phyloP scores from a whole-genome alignment of 371 early-diverging fungal species.

The Mucor racemosus region DNA sequence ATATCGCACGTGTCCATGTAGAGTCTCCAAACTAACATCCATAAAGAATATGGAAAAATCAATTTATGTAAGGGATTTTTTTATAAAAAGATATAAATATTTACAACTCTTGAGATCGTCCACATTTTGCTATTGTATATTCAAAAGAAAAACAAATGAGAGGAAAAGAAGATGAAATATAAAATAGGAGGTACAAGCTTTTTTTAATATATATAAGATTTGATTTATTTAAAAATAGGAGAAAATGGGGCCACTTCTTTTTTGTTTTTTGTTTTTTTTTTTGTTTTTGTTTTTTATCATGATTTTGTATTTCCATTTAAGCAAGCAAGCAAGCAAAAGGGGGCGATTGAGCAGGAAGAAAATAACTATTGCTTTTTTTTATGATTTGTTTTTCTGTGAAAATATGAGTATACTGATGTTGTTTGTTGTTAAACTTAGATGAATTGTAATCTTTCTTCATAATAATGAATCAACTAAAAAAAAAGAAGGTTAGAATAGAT shows the following conservation, averaged over 20 bases:
- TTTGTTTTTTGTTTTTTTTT: conserved; percentile 9
- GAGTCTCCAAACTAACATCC: conserved; percentile 53
- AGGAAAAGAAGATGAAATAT: conserved; percentile 8
- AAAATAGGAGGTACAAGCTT: conserved; percentile 1
- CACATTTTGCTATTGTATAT: conserved; percentile 33
- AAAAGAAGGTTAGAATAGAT: not conserved
- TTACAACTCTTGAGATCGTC: conserved; percentile 53
- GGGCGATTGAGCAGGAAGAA: not conserved
- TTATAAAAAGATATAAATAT: conserved; percentile 9
- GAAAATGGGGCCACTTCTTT: not conserved
- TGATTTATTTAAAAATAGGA: conserved; percentile 5
- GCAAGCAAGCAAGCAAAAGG: not conserved
- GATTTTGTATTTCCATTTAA: not conserved
- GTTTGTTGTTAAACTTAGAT: conserved; percentile 8
- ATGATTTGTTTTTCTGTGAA: not conserved
- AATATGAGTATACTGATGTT: not conserved
- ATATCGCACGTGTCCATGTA: conserved; percentile 52
- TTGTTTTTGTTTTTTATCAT: too few species aligned
- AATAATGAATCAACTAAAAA: conserved; percentile 31
- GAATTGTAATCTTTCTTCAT: conserved; percentile 32
- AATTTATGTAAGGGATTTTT: not conserved
- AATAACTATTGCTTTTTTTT: too few species aligned
- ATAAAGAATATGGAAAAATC: not conserved
- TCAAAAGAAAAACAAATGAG: not conserved
- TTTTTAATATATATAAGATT: conserved; percentile 5